A percentile compares a stretch with the other conserved stretches of the same genome.
Conservation (phyloP, 805 yeast species). For the Metschnikowia gelsemii region DNA sequence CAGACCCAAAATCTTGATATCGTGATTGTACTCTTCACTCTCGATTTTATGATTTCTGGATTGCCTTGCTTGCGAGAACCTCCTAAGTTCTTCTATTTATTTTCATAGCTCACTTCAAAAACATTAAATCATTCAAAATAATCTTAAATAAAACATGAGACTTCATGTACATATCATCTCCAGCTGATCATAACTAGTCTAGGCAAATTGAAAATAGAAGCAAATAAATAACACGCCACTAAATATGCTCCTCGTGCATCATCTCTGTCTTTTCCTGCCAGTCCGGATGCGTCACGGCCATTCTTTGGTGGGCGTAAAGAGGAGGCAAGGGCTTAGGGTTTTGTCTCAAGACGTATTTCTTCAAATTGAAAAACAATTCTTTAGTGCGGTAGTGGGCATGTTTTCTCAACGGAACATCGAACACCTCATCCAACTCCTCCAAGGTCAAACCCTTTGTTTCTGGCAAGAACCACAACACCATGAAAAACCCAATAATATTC, state of each 20-base stretch:
- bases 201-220: neutral
- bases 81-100: neutral
- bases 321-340: conserved; percentile 52
- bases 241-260: conserved; percentile 46
- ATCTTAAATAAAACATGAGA: no score
- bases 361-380: conserved; percentile 41
- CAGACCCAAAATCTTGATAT: no score
- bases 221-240: neutral
- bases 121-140: neutral
- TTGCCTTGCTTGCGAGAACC: no score
- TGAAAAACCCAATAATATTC: conserved; percentile 68
- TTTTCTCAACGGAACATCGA: conserved; percentile 53
- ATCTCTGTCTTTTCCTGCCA: conserved; percentile 63
- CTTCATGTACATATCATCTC: no score
- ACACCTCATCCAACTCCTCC: conserved; percentile 76
- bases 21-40: no score
- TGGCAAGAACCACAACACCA: conserved; percentile 70
- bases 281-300: conserved; percentile 58
- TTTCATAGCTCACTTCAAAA: neutral
- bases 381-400: conserved; percentile 49
- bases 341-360: conserved; percentile 44
- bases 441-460: conserved; percentile 71
- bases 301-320: conserved; percentile 53
- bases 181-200: no score
- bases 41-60: no score